Evolutionary conservation across 495 filamentous ascomycete genomes (phyloP), one percentile per base, ranked within the genome.

Genomic region (Penicillium argentinense): DNA sequence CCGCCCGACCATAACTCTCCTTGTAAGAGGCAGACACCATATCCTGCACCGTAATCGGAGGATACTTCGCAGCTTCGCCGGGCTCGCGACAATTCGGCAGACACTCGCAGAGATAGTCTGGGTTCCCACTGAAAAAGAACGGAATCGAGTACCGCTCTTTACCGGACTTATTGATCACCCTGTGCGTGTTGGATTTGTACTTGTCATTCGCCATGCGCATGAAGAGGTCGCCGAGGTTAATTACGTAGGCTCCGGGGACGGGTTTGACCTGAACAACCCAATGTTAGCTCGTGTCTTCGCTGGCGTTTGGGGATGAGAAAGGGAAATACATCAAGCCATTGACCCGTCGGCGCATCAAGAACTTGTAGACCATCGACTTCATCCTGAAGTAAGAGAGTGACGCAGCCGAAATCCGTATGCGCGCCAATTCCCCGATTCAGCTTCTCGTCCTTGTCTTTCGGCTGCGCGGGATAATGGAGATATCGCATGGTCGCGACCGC

Each of bases 201-300:
- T 68, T 70, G 54, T 81, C 77, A 56, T 82, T 82, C 18, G 75
- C 75, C 79, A 80, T 81, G 43, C 78, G 69, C 80, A 80, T 81
- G 45, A 82, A 63, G 23, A 81, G 64, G 56, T 84, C 70, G 13
- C 76, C 79, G 6, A 81, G 62, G 18, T 82, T 82, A 47, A 84
- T 72, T 1, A 84, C 64, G 33, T 80, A 66, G 3, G 77, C 72
- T 19, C 75, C 72, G 25, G 64, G 57, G 24, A 77, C 57, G 6
- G 75, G 76, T 37, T 66, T 62, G 11, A 75, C 80, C 66, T 69
- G 29, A 65, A 66, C 30, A 21, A 38, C 8, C 14, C 18, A 17
- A 52, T 51, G 30, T 63, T 54, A 21, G 66, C 22, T 9, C 9
- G 18, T n/a, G n/a, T n/a, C n/a, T n/a, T n/a, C n/a, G n/a, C n/a